Conservation (phyloP, 805 yeast species). For the Nakazawaea molendinolei region DNA sequence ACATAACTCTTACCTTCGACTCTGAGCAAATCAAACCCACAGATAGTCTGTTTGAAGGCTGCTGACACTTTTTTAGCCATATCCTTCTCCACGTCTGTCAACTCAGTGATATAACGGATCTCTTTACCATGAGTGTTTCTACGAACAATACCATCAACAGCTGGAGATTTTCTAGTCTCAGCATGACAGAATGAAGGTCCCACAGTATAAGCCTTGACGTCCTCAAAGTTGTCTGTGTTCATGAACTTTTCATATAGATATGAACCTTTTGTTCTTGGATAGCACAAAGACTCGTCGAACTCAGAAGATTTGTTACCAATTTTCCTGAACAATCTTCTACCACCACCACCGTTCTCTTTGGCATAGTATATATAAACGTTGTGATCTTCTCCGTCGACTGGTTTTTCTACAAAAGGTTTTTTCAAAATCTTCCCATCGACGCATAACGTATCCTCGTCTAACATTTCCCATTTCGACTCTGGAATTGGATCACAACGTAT, state of each 20-base stretch:
- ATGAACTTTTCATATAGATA: constrained; percentile 89
- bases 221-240: constrained; percentile 98
- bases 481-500: constrained; percentile 39
- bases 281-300: constrained; percentile 71
- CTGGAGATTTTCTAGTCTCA: constrained; percentile 96
- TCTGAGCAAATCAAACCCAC: constrained; percentile 92
- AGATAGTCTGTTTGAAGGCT: constrained; percentile 85
- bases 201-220: constrained; percentile 96
- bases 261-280: constrained; percentile 85
- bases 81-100: constrained; percentile 63
- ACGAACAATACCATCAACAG: constrained; percentile 97
- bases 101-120: constrained; percentile 79
- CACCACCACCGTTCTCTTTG: constrained; percentile 92
- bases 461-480: constrained; percentile 84
- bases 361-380: constrained; percentile 91
- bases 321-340: constrained; percentile 86
- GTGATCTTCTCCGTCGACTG: constrained; percentile 98
- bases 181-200: constrained; percentile 92
- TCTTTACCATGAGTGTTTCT: constrained; percentile 98
- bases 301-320: constrained; percentile 97
- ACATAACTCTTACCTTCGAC: constrained; percentile 86
- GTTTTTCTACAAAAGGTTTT: constrained; percentile 97
- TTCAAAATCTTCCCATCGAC: constrained; percentile 66
- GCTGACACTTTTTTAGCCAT: constrained; percentile 76
- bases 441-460: constrained; percentile 75